Base-by-base conservation (phyloP, 352 stramenopile species). In the Thalassiosira livingstoniorum region DNA sequence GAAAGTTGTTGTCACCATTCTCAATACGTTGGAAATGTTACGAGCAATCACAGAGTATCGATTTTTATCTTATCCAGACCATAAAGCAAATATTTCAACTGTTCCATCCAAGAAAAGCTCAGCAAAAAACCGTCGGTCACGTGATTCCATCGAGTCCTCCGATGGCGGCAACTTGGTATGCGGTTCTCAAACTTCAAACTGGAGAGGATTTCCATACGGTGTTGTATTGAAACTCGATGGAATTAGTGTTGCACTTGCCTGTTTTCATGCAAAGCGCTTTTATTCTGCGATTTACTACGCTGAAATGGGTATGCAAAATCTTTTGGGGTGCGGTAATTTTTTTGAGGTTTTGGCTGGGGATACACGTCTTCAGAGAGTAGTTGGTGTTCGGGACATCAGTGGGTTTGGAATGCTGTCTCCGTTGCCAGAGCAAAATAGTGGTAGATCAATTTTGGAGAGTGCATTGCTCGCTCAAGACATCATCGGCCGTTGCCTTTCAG, bases 281-380 rank as follows among this genome's bases (percentile, higher is more conserved):
- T 82, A 82, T 42, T 90, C 83, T 57, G 87, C 88, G 37, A 69
- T 95, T 29, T 93, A 92, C 68, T 95, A 92, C 73, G 78, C 88
- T 34, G 90, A 94, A 32, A 90, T 93, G 73, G 82, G 74, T n/a
- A 89, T 89, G 83, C 62, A 83, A 67, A 89, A 89, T 47, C 37
- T 79, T n/a, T 76, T 80, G 11, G 78, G 83, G n/a, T 45, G 62
- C 34, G 78, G 83, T 10, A 89, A 71, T 39, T 89, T 89, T 51
- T 85, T 89, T 29, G 83, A 84, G 63, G 54, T 86, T 37, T 21
- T 72, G 39, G 71, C 73, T 27, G 47, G 45, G 54, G 39, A 74
- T 71, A 42, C 62, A 39, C 43, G 27, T 23, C 27, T 57, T 13
- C n/a, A 43, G n/a, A 42, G 42, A 35, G 3, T 23, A 11, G 15